Evolutionary conservation across 148 eudicot genomes (phyloP).

Genomic region (Silene latifolia): DNA sequence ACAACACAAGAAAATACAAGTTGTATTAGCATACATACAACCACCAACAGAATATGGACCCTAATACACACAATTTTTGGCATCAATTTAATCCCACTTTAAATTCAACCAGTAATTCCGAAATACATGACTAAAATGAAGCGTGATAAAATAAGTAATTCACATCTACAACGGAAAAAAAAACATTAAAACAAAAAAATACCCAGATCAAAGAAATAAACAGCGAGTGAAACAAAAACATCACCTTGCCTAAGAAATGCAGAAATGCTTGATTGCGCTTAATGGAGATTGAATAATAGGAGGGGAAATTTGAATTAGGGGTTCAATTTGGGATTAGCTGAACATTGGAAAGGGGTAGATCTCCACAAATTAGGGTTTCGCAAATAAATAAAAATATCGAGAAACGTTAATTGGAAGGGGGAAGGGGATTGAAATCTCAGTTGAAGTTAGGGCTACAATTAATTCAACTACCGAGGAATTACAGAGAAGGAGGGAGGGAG

Average conservation of each 20-base stretch:
- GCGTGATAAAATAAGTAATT: neutral
- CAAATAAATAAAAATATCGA: neutral
- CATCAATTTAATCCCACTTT: neutral
- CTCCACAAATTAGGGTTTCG: conserved; percentile 8
- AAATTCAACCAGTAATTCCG: neutral
- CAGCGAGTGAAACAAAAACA: neutral
- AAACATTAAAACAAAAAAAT: neutral
- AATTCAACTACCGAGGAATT: conserved; percentile 11
- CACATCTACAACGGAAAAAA: neutral
- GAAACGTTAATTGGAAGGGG: neutral
- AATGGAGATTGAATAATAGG: neutral
- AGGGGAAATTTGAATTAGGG: conserved; percentile 3
- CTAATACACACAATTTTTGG: neutral
- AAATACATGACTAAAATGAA: neutral
- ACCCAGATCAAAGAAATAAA: conserved; percentile 1
- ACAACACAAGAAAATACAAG: neutral
- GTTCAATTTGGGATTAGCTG: conserved; percentile 1
- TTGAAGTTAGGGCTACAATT: conserved; percentile 8
- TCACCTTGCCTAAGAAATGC: conserved; percentile 7
- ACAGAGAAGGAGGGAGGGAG: neutral
- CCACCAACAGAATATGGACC: neutral
- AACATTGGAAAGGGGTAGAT: neutral
- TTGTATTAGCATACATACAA: neutral
- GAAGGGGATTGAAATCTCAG: neutral
- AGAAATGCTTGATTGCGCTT: neutral